A percentile compares a stretch with the other conserved stretches of the same genome.
phyloP scores from a whole-genome alignment of 306 rosid genomes.

The Citrullus colocynthis region DNA sequence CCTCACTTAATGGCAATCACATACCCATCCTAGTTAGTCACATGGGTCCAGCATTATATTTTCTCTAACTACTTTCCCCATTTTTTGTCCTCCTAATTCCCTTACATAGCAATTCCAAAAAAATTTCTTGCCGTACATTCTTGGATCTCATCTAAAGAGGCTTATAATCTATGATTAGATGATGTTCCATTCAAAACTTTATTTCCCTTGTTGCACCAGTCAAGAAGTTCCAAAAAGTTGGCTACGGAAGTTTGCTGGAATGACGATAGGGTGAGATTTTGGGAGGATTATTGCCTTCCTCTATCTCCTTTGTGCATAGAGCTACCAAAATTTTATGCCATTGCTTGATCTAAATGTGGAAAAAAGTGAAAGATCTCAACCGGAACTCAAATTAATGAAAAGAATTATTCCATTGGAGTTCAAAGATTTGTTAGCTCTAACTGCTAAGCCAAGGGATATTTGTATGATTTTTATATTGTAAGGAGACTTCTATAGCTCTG shows the following conservation, averaged over 20 bases:
- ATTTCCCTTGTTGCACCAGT: neutral
- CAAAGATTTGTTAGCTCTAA: neutral
- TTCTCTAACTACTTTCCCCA: neutral
- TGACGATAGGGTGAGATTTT: neutral
- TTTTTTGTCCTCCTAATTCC: neutral
- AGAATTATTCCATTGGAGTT: neutral
- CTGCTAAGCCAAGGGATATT: neutral
- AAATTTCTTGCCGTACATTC: neutral
- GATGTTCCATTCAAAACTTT: neutral
- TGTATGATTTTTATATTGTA: neutral
- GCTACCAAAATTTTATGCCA: neutral
- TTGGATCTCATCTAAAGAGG: neutral
- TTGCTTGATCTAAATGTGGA: neutral
- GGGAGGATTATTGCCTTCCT: neutral
- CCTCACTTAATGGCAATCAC: neutral
- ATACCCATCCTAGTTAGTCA: neutral
- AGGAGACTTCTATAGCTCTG: neutral
- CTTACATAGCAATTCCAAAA: neutral
- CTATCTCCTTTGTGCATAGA: neutral
- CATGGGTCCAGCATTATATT: neutral
- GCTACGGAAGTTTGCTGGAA: neutral
- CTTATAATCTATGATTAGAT: neutral
- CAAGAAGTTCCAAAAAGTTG: neutral
- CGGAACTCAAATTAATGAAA: neutral
- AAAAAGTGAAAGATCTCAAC: neutral